Base-by-base conservation (phyloP, 768 basidiomycete species). In the Termitomyces sp. region DNA sequence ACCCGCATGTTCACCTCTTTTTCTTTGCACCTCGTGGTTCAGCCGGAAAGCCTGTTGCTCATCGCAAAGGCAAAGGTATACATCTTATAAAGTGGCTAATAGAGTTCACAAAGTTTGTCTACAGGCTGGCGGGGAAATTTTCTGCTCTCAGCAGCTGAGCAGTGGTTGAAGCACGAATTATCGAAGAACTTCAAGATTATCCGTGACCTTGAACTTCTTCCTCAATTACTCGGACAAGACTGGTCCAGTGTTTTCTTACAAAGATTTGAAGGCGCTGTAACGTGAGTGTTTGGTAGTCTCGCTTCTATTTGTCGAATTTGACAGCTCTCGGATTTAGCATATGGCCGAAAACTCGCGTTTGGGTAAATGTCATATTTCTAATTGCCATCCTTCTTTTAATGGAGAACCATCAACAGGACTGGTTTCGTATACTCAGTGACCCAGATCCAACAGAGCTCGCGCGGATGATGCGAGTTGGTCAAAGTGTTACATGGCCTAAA, bases 171-270 rank as follows among this genome's bases (percentile, higher is more conserved):
- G 70, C 83, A 97, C 43, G 96, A 98, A 68, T 76, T 99, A 13
- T 91, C 93, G 4, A 98, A 98, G 79, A 97, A 98, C 68, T 95
- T 96, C 81, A 94, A 92, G 75, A 91, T 98, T 51, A 99, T 99
- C 58, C 88, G 97, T 42, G 97, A 98, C 69, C 81, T 99, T 1
- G 97, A 99, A 68, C 82, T 99, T 22, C 79, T 98, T 55, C 97
- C 97, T n/a, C 88, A 93, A 58, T 65, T 98, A 3, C 77, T 96
- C 5, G 95, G 95, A 2, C 93, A 82, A 68, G 96, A 99, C 70
- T 98, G 96, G 96, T 93, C 92, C 0, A 90, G 89, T 61, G 93
- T 98, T 12, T 99, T 98, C 69, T 75, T 98, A 50, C 97, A 98
- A 71, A 83, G 93, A 50, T 98, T 97, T 68, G 93, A 93, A 64